A percentile compares a stretch with the other conserved stretches of the same genome.
These are phyloP conservation scores for Candida caryicola DNA, from an alignment of 805 yeast species.

Conservation along the genomic window DNA sequence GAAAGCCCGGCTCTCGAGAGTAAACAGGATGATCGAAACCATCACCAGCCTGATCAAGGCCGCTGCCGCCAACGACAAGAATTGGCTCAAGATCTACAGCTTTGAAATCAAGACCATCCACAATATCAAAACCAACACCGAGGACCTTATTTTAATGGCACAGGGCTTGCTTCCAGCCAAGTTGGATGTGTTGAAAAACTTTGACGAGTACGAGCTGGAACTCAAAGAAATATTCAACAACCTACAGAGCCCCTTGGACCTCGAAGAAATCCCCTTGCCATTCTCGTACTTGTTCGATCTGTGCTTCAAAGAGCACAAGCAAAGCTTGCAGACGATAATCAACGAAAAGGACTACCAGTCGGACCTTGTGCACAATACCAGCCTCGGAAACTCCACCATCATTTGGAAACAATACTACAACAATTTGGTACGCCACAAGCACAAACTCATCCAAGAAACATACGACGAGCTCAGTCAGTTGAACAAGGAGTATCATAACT, in stretches of 20 bases:
- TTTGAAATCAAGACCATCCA: constrained; percentile 36
- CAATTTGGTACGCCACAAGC: constrained; percentile 22
- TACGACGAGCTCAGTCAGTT: constrained; percentile 25
- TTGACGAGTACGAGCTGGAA: constrained; percentile 31
- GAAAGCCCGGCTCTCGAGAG: constrained; percentile 26
- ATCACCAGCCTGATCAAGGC: constrained; percentile 24
- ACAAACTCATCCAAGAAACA: constrained; percentile 24
- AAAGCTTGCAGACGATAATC: constrained; percentile 21
- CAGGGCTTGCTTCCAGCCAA: constrained; percentile 9
- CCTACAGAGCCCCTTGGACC: constrained; percentile 32
- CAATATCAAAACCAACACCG: constrained; percentile 30
- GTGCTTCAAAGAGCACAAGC: constrained; percentile 19
- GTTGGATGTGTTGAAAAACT: constrained; percentile 14
- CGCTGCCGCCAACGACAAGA: constrained; percentile 26
- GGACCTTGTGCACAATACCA: constrained; percentile 17
- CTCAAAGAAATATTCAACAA: constrained; percentile 26
- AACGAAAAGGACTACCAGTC: constrained; percentile 32
- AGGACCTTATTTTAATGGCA: constrained; percentile 22
- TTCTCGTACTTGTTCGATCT: constrained; percentile 21
- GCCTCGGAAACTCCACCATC: constrained; percentile 23
- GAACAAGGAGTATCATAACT: constrained; percentile 27
- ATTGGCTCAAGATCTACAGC: constrained; percentile 31
- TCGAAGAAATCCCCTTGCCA: constrained; percentile 31
- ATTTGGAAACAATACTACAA: constrained; percentile 36
- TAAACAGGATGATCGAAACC: constrained; percentile 23